A percentile compares a stretch with the other conserved stretches of the same genome.
These are phyloP conservation scores for Tagetes patula DNA, from an alignment of 129 eudicot species.

Conservation along the genomic window DNA sequence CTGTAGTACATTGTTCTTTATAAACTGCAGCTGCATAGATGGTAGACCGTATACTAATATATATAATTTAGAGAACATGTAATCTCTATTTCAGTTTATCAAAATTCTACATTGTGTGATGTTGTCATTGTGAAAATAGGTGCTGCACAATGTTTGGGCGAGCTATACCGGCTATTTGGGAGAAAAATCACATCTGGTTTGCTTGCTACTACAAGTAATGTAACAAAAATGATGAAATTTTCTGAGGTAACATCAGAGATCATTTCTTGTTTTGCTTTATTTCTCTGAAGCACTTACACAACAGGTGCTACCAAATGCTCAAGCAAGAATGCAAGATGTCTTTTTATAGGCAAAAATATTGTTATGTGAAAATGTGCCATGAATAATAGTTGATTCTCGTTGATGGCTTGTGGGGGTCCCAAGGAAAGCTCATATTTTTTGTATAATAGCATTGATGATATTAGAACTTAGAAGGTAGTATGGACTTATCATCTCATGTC, in stretches of 20 bases:
- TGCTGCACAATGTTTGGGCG: slow-evolving; percentile 95
- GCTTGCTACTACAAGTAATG: slow-evolving; percentile 78
- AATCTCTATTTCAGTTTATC: slow-evolving; percentile 13
- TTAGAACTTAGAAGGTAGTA: not conserved
- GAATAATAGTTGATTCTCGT: not conserved
- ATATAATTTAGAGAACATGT: not conserved
- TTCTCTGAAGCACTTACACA: slow-evolving; percentile 17
- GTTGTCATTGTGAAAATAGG: slow-evolving; percentile 42
- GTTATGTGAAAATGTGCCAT: not conserved
- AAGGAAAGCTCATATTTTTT: not conserved
- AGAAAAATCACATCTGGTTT: slow-evolving; percentile 87
- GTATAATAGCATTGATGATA: not conserved
- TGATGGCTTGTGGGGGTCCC: slow-evolving; percentile 10
- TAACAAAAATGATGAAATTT: slow-evolving; percentile 77
- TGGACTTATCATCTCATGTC: slow-evolving; percentile 11
- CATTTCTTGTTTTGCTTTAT: slow-evolving; percentile 8
- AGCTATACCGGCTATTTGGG: slow-evolving; percentile 81
- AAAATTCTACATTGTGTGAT: slow-evolving; percentile 1
- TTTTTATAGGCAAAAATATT: not conserved
- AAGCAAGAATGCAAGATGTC: slow-evolving; percentile 17
- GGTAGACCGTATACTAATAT: not conserved
- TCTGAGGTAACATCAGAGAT: slow-evolving; percentile 58
- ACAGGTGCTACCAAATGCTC: slow-evolving; percentile 18
- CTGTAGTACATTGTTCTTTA: slow-evolving; percentile 9
- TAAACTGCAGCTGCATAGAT: slow-evolving; percentile 26